Percentiles rank a stretch among this genome's conserved stretches.
Conservation (phyloP, 495 filamentous ascomycete species). For the Mycothermus thermophilus region DNA sequence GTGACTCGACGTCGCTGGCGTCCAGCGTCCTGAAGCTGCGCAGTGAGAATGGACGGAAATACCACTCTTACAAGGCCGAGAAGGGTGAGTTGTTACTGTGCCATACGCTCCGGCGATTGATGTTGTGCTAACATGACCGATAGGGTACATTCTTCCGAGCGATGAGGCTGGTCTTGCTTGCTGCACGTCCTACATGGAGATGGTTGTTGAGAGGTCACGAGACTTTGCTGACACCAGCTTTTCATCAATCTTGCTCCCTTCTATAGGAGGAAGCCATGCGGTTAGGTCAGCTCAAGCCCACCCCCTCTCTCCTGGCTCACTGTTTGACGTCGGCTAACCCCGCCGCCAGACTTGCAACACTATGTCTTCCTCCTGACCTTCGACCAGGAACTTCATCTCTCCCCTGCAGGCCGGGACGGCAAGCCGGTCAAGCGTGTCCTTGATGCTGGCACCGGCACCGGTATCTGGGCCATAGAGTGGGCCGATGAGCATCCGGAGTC, state of each 20-base stretch:
- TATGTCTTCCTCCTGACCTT: slow-evolving; percentile 3
- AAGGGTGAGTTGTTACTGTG: no score
- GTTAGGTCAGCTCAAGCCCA: slow-evolving; percentile 3
- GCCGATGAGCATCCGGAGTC: slow-evolving; percentile 3
- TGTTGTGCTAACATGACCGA: neutral
- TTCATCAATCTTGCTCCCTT: neutral
- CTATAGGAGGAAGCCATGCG: neutral
- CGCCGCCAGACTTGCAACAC: slow-evolving; percentile 6
- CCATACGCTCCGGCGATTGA: no score
- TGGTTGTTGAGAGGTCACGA: neutral
- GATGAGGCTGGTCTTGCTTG: neutral
- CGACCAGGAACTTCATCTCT: slow-evolving; percentile 2
- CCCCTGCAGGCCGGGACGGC: neutral
- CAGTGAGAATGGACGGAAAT: slow-evolving; percentile 16
- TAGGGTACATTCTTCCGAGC: neutral
- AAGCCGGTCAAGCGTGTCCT: slow-evolving; percentile 25
- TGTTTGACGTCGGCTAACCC: neutral
- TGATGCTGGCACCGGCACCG: slow-evolving; percentile 45
- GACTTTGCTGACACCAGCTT: neutral
- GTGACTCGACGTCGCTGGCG: neutral
- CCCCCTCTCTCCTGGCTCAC: no score
- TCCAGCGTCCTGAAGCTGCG: slow-evolving; percentile 21
- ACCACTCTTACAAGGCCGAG: slow-evolving; percentile 2
- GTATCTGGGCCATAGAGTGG: slow-evolving; percentile 37
- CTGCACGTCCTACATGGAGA: neutral